These are phyloP conservation scores for Sporothrix protearum DNA, from an alignment of 2,329 filamentous ascomycete species.

Conservation along the genomic window DNA sequence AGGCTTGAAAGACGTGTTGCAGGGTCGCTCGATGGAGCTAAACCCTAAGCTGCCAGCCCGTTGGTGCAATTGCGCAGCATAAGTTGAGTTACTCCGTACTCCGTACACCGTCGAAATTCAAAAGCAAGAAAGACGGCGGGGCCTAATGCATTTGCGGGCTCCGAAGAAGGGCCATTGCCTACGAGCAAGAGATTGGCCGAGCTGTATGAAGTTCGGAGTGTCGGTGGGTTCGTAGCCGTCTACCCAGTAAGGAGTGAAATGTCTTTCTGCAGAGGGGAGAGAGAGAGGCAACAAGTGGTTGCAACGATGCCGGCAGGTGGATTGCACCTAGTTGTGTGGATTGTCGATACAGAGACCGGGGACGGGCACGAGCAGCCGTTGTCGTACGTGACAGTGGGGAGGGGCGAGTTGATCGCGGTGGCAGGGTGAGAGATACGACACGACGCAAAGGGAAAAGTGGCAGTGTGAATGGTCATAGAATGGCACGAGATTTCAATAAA, in stretches of 20 bases:
- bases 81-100: background rate
- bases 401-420: background rate
- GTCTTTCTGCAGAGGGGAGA: no score
- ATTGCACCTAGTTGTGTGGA: background rate
- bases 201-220: background rate
- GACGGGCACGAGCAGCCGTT: constrained; percentile 15
- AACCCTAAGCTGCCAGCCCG: background rate
- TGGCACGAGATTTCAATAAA: background rate
- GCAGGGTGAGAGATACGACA: background rate
- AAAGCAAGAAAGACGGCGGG: background rate
- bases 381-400: constrained; percentile 10
- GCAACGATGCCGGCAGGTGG: background rate
- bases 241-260: background rate
- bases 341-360: background rate
- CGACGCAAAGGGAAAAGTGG: background rate
- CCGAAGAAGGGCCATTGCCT: constrained; percentile 23
- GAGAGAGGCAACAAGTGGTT: background rate
- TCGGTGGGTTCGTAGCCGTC: background rate
- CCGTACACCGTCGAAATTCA: background rate
- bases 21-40: constrained; percentile 2
- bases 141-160: constrained; percentile 15
- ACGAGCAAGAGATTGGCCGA: background rate
- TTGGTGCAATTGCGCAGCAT: background rate
- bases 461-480: background rate
- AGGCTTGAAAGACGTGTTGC: background rate